Percentiles rank a stretch among this genome's conserved stretches.
Evolutionary conservation across 208 protist species (phyloP).

Genomic region (Acanthamoeba healyi): DNA sequence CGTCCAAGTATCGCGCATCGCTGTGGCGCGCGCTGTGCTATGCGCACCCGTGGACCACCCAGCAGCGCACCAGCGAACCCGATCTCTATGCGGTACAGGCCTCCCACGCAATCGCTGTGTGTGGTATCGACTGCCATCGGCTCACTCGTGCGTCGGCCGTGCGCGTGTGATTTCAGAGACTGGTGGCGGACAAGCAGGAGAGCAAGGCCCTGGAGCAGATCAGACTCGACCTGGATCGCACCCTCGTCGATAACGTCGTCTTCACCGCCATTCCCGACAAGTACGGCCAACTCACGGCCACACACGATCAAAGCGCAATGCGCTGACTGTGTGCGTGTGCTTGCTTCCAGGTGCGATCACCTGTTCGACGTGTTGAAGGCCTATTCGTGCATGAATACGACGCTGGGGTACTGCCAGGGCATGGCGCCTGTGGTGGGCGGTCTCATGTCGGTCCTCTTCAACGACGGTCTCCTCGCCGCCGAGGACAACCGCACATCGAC

Average conservation of each 20-base stretch:
- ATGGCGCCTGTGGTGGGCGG: constrained; percentile 32
- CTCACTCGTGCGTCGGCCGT: background rate
- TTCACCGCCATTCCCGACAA: constrained; percentile 27
- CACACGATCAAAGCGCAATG: no score
- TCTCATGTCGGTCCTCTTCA: background rate
- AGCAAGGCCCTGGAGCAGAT: constrained; percentile 45
- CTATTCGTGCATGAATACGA: background rate
- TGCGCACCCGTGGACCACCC: constrained; percentile 7
- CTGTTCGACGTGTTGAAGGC: constrained; percentile 12
- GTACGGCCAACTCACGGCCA: no score
- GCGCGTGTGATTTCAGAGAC: background rate
- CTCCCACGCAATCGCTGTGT: no score
- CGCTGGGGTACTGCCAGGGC: constrained; percentile 22
- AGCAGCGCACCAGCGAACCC: background rate
- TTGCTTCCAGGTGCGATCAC: background rate
- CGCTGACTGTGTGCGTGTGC: no score
- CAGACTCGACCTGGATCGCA: background rate
- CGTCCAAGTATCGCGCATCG: background rate
- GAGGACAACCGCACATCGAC: no score
- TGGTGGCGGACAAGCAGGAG: background rate
- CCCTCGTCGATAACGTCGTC: background rate
- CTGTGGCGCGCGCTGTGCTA: constrained; percentile 27
- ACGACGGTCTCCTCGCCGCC: background rate
- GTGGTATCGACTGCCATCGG: no score
- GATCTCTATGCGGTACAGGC: background rate